Evolutionary conservation across 2,329 filamentous ascomycete genomes (phyloP).

Genomic region (Capronia coronata): DNA sequence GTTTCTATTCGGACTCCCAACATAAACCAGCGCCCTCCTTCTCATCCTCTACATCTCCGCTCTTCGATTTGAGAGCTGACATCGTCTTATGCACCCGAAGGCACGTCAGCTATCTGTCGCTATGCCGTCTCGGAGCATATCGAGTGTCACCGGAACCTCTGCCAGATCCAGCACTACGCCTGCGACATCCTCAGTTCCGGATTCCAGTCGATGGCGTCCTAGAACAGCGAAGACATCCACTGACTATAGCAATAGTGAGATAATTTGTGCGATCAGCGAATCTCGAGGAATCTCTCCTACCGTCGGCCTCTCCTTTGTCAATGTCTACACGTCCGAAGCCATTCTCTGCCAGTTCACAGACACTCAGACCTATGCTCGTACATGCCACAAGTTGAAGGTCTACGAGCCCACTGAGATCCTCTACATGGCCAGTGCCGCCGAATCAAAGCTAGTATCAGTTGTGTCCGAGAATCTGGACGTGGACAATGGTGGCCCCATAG

Average conservation of each 20-base stretch:
- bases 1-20: too few species aligned
- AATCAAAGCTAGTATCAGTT: constrained; percentile 67
- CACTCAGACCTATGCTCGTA: constrained; percentile 83
- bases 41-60: not conserved
- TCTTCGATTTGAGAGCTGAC: not conserved
- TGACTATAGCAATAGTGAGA: constrained; percentile 55
- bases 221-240: constrained; percentile 53
- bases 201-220: constrained; percentile 33
- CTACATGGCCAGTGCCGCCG: constrained; percentile 65
- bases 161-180: not conserved
- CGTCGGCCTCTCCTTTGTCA: constrained; percentile 80
- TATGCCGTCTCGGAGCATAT: constrained; percentile 1
- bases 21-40: too few species aligned
- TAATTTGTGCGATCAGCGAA: constrained; percentile 84
- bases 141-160: not conserved
- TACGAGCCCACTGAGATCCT: constrained; percentile 74
- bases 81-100: not conserved
- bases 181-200: constrained; percentile 7
- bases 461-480: constrained; percentile 63
- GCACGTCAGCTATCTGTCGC: not conserved
- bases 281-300: constrained; percentile 79
- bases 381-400: constrained; percentile 76
- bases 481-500: constrained; percentile 38
- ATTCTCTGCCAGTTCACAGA: constrained; percentile 88
- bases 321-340: constrained; percentile 75